Base-by-base conservation (phyloP, 2,329 filamentous ascomycete species). In the Calcarisporium arbuscula region DNA sequence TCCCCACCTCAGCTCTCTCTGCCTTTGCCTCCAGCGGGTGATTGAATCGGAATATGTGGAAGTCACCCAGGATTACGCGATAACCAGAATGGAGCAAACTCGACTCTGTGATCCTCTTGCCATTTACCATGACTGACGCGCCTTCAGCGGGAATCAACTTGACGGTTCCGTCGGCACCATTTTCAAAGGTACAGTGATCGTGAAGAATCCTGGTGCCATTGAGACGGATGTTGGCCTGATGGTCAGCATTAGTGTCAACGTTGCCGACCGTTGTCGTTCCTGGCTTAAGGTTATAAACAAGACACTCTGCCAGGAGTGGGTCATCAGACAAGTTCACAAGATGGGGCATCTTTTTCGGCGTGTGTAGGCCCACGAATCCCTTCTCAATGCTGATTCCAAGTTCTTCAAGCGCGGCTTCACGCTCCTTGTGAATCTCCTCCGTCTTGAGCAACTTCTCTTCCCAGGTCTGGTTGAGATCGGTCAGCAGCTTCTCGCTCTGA, bases 311-410 rank as follows among this genome's bases (percentile, higher is more conserved):
- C 28, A 98, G 72, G 20, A 98, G 70, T 8, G 92, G 92, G 53
- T 92, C 85, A 54, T 92, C 85, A n/a, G 89, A 95, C 47, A 98
- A 65, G 57, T 98, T 98, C 61, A 98, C 92, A 61, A 98, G 65
- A 77, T 98, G 92, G 8, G 92, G 92, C 86, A 96, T 98, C 64
- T 95, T 95, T 67, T 98, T 98, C 1, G 92, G 92, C 15, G 89
- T 96, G 40, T 87, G 90, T 41, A 98, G 68, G 11, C 92, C 92
- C 41, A 98, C 82, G 53, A 95, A 95, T 6, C 92, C 92, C 60
- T 98, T 98, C 56, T 98, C 92, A 46, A 98, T 98, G 60, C 89
- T 96, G 62, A 98, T 96, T 45, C 92, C 92, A 28, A 98, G 74
- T 58, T 98, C 92, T 64, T 98, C 92, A 29, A 98, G 68, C 8